A percentile compares a stretch with the other conserved stretches of the same genome.
These are phyloP conservation scores for Lactifluus rugatus DNA, from an alignment of 768 basidiomycete genomes.

Conservation along the genomic window DNA sequence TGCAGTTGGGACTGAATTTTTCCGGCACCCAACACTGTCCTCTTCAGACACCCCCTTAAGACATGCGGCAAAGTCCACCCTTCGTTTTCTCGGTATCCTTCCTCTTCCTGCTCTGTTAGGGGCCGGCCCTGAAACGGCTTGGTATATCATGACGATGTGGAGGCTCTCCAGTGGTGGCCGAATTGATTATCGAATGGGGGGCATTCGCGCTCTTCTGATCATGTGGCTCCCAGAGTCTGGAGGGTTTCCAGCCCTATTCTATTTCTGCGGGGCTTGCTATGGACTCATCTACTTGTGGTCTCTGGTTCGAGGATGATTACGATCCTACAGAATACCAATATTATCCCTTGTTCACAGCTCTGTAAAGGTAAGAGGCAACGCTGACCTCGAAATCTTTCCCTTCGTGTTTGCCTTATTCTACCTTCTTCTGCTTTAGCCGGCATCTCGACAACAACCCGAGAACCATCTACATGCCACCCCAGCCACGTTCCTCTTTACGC, in stretches of 20 bases:
- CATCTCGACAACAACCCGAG: no score
- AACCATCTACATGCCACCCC: no score
- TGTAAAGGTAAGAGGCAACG: no score
- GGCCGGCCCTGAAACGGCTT: slow-evolving; percentile 51
- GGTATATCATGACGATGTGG: slow-evolving; percentile 58
- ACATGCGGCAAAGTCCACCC: slow-evolving; percentile 15
- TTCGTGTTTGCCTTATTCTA: no score
- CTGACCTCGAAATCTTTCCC: no score
- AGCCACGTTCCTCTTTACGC: no score
- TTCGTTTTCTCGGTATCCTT: slow-evolving; percentile 12
- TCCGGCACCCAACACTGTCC: slow-evolving; percentile 4
- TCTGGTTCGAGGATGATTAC: neutral
- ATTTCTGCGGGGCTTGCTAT: neutral
- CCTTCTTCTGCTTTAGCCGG: no score
- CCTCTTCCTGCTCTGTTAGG: slow-evolving; percentile 49
- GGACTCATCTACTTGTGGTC: neutral
- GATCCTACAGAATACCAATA: neutral
- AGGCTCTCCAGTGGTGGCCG: slow-evolving; percentile 30
- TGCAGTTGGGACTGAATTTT: slow-evolving; percentile 17
- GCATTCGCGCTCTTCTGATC: slow-evolving; percentile 20
- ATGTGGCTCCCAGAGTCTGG: slow-evolving; percentile 20
- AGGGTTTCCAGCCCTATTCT: neutral
- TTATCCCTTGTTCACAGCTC: neutral
- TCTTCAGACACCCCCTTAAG: neutral
- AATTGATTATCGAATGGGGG: slow-evolving; percentile 20